These are phyloP conservation scores for Mitragyna speciosa DNA, from an alignment of 257 asterid genomes.

Conservation along the genomic window DNA sequence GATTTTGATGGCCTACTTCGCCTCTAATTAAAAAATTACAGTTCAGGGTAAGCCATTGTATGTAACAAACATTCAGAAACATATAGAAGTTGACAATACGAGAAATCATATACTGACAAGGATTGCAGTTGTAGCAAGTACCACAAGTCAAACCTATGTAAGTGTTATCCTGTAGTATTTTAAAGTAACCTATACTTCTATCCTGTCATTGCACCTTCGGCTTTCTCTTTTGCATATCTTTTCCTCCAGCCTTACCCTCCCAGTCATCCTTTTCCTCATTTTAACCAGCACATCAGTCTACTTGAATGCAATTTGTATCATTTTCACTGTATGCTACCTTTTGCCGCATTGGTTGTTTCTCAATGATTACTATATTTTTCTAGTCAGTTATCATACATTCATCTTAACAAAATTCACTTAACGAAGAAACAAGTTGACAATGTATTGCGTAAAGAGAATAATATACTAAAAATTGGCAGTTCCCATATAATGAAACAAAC, in stretches of 20 bases:
- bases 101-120: slow-evolving; percentile 1
- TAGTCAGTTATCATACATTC: background rate
- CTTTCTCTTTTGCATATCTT: background rate
- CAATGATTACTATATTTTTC: background rate
- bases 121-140: background rate
- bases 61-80: background rate
- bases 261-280: background rate
- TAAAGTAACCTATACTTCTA: background rate
- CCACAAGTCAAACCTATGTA: background rate
- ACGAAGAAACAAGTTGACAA: background rate
- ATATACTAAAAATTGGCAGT: background rate
- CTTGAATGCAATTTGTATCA: too few relatives aligned
- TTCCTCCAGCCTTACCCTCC: background rate
- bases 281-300: background rate
- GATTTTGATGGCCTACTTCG: slow-evolving; percentile 49
- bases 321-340: background rate
- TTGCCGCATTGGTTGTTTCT: background rate
- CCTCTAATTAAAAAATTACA: slow-evolving; percentile 46
- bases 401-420: background rate
- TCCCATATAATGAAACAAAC: background rate
- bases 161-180: background rate
- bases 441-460: background rate
- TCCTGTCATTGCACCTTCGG: background rate
- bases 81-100: background rate
- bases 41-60: slow-evolving; percentile 5